These are phyloP conservation scores for Artemisia annua DNA, from an alignment of 129 eudicot genomes.

Conservation along the genomic window DNA sequence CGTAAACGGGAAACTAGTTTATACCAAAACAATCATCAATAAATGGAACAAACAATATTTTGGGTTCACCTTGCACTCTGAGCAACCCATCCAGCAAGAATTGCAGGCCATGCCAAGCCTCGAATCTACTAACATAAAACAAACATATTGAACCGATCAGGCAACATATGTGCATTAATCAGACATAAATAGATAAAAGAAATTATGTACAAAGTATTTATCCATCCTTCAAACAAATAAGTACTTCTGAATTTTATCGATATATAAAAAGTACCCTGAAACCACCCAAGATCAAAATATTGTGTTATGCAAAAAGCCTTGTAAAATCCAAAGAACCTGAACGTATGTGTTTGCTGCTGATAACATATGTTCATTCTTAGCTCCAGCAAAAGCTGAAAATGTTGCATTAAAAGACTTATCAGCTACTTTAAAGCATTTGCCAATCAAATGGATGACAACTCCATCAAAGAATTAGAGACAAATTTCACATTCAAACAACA, in stretches of 20 bases:
- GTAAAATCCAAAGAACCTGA: conserved; percentile 54
- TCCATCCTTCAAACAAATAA: background rate
- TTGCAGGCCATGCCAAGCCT: conserved; percentile 98
- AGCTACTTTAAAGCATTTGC: conserved; percentile 23
- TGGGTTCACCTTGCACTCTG: conserved; percentile 90
- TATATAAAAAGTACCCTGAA: background rate
- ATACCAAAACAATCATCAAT: conserved; percentile 28
- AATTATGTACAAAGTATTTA: background rate
- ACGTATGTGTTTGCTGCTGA: conserved; percentile 88
- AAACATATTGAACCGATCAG: conserved; percentile 13
- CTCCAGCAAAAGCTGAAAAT: conserved; percentile 84
- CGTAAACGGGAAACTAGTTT: background rate
- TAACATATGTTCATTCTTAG: conserved; percentile 62
- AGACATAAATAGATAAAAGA: background rate
- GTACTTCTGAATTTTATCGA: conserved; percentile 1
- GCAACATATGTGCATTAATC: conserved; percentile 6
- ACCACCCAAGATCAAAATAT: conserved; percentile 12
- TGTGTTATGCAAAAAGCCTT: conserved; percentile 12
- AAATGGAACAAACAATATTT: background rate
- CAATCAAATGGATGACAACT: conserved; percentile 6
- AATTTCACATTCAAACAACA: background rate
- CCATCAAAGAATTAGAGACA: conserved; percentile 3
- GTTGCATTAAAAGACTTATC: conserved; percentile 18
- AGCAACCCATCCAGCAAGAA: conserved; percentile 98
- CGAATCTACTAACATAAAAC: conserved; percentile 66